Conservation (phyloP, 306 rosid genomes). For the Hippophae gyantsensis region DNA sequence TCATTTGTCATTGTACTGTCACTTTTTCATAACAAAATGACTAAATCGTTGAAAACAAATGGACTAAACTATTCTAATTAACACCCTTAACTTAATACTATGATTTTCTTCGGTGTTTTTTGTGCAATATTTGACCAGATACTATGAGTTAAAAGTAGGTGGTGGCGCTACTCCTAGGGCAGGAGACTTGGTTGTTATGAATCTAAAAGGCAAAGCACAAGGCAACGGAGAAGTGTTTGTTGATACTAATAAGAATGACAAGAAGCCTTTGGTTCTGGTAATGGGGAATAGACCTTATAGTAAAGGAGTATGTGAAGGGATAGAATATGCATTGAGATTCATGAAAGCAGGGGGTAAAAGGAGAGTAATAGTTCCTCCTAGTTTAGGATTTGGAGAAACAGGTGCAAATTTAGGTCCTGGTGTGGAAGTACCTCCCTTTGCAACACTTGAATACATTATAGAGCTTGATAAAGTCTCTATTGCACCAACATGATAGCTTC, state of each 20-base stretch:
- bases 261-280: constrained; percentile 71
- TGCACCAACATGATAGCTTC: constrained; percentile 57
- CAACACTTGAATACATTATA: constrained; percentile 68
- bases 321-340: constrained; percentile 50
- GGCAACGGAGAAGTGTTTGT: constrained; percentile 60
- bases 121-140: constrained; percentile 21
- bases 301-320: constrained; percentile 87
- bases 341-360: constrained; percentile 90
- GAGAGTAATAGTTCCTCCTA: constrained; percentile 63
- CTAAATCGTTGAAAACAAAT: no score
- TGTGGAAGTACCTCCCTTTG: constrained; percentile 62
- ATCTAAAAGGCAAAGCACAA: constrained; percentile 48
- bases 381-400: constrained; percentile 62
- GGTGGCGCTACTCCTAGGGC: constrained; percentile 61
- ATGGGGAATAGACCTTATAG: constrained; percentile 89
- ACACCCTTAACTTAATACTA: neutral
- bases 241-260: constrained; percentile 62
- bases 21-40: no score
- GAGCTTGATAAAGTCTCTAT: constrained; percentile 86
- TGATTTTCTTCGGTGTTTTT: neutral
- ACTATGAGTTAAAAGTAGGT: constrained; percentile 58
- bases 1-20: no score
- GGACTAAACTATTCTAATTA: neutral
- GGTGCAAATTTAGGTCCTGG: constrained; percentile 82
- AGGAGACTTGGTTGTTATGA: constrained; percentile 80